Conservation (phyloP, 306 rosid genomes). For the Casuarina glauca region DNA sequence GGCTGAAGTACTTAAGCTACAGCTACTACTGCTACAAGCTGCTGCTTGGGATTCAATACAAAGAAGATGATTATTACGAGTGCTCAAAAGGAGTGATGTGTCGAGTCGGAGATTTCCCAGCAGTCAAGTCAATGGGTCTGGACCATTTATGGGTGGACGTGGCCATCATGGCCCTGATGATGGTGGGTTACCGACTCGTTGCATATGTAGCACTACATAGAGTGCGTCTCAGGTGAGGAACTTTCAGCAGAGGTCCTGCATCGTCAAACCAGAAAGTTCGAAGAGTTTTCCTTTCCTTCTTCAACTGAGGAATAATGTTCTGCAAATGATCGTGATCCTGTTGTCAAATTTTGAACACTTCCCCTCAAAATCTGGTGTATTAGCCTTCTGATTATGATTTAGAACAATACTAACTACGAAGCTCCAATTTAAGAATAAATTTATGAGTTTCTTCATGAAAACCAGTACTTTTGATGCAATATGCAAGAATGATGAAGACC, state of each 20-base stretch:
- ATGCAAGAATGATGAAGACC: not conserved
- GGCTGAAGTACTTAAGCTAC: slow-evolving; percentile 93
- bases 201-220: slow-evolving; percentile 85
- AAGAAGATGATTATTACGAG: slow-evolving; percentile 67
- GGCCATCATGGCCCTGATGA: slow-evolving; percentile 76
- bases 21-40: slow-evolving; percentile 98
- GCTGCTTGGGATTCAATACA: slow-evolving; percentile 85
- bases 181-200: slow-evolving; percentile 77
- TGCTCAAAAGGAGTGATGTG: slow-evolving; percentile 71
- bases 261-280: slow-evolving; percentile 35
- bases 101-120: slow-evolving; percentile 69
- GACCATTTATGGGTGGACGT: slow-evolving; percentile 80
- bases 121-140: slow-evolving; percentile 77
- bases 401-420: slow-evolving; percentile 30
- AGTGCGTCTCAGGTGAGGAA: slow-evolving; percentile 56
- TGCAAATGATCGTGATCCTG: slow-evolving; percentile 24
- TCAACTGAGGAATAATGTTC: slow-evolving; percentile 45
- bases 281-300: slow-evolving; percentile 51
- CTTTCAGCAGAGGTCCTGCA: slow-evolving; percentile 20
- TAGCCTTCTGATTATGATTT: slow-evolving; percentile 22
- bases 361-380: slow-evolving; percentile 29
- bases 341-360: slow-evolving; percentile 37
- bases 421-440: slow-evolving; percentile 31
- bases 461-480: slow-evolving; percentile 31
- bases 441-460: slow-evolving; percentile 6